Evolutionary conservation across 805 yeast species (phyloP).

Genomic region (Wickerhamomyces chambardii): DNA sequence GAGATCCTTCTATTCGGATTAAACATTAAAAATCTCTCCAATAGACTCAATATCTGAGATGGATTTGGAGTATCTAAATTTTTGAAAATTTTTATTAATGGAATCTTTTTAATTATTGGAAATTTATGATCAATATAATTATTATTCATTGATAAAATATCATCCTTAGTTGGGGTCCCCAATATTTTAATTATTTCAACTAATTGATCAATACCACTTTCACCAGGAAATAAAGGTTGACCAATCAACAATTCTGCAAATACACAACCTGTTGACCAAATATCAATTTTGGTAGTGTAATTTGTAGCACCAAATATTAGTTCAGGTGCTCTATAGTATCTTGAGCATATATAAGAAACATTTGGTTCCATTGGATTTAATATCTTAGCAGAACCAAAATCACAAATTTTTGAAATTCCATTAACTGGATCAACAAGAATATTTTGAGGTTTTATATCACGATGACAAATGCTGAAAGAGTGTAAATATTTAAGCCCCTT

Average conservation of each 20-base stretch:
- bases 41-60: slow-evolving; percentile 41
- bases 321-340: slow-evolving; percentile 97
- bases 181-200: slow-evolving; percentile 93
- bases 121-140: slow-evolving; percentile 96
- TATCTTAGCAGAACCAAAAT: slow-evolving; percentile 92
- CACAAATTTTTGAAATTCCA: slow-evolving; percentile 86
- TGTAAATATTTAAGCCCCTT: slow-evolving; percentile 77
- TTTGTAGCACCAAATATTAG: slow-evolving; percentile 95
- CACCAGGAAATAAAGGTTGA: slow-evolving; percentile 97
- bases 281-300: slow-evolving; percentile 92
- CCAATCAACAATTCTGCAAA: slow-evolving; percentile 95
- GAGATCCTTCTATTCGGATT: slow-evolving; percentile 58
- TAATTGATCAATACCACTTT: slow-evolving; percentile 93
- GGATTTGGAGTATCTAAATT: slow-evolving; percentile 29
- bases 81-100: slow-evolving; percentile 58
- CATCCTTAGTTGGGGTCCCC: slow-evolving; percentile 92
- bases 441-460: slow-evolving; percentile 90
- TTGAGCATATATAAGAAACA: slow-evolving; percentile 91
- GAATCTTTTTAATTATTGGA: slow-evolving; percentile 79
- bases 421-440: slow-evolving; percentile 77
- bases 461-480: slow-evolving; percentile 75
- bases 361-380: slow-evolving; percentile 87
- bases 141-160: slow-evolving; percentile 91
- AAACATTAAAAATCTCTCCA: slow-evolving; percentile 52
- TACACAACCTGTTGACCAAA: slow-evolving; percentile 98